Conservation (phyloP, 805 yeast species). For the Pichia californica region DNA sequence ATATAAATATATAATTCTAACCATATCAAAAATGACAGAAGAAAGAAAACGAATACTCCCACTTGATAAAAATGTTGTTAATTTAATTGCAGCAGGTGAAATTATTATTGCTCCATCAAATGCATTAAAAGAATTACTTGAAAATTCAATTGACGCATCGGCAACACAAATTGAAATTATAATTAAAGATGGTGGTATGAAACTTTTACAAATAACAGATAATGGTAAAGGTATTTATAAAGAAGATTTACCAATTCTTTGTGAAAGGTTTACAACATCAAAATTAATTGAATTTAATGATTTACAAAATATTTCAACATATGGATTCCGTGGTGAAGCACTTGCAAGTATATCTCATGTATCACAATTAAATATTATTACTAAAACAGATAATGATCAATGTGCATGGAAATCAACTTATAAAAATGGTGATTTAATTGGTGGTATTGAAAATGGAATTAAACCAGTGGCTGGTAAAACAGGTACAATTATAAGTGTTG, state of each 20-base stretch:
- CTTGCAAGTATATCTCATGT: constrained; percentile 90
- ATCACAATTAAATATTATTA: constrained; percentile 70
- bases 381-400: constrained; percentile 53
- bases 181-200: constrained; percentile 90
- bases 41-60: constrained; percentile 19
- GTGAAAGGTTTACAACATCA: constrained; percentile 90
- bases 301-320: constrained; percentile 60
- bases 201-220: constrained; percentile 79
- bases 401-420: constrained; percentile 73
- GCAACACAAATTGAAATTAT: constrained; percentile 68
- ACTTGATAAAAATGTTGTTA: constrained; percentile 68
- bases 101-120: constrained; percentile 90
- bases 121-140: constrained; percentile 88
- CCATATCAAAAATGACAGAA: not conserved
- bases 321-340: constrained; percentile 97
- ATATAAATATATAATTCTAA: not conserved
- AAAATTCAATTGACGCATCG: constrained; percentile 86
- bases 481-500: constrained; percentile 83
- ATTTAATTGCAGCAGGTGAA: constrained; percentile 95
- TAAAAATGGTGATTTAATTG: constrained; percentile 51
- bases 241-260: constrained; percentile 71
- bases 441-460: constrained; percentile 34
- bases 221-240: constrained; percentile 78
- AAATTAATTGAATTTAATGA: constrained; percentile 74
- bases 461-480: constrained; percentile 77